phyloP scores from a whole-genome alignment of 257 asterid genomes.

The Jaltomata sinuosa region DNA sequence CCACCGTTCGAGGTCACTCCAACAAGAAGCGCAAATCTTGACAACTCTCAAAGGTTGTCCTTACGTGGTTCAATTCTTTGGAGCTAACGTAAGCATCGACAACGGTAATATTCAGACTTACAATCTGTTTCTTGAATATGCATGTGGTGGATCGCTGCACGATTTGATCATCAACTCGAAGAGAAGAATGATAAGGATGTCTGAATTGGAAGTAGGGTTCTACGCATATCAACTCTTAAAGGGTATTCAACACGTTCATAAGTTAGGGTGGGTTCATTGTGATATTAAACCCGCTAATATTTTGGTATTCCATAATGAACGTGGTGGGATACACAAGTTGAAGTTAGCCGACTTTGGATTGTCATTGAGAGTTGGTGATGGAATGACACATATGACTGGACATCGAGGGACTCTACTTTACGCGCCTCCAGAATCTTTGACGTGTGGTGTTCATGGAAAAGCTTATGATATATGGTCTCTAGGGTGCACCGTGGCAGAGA shows the following conservation, averaged over 20 bases:
- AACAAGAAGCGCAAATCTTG: neutral
- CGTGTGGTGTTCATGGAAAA: neutral
- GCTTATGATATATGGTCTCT: conserved; percentile 3
- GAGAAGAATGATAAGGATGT: neutral
- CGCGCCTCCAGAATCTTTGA: neutral
- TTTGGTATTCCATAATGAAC: neutral
- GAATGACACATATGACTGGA: neutral
- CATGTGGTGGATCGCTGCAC: neutral
- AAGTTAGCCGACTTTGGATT: conserved; percentile 11
- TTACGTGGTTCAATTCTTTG: neutral
- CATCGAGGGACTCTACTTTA: neutral
- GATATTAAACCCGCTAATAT: conserved; percentile 5
- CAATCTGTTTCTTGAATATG: conserved; percentile 1
- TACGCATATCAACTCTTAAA: neutral
- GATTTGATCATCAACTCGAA: neutral
- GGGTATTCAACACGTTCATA: neutral
- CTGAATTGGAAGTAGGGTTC: neutral
- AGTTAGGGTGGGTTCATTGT: neutral
- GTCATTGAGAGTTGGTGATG: neutral
- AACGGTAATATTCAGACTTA: neutral
- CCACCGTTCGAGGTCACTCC: neutral
- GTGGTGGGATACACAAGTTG: neutral
- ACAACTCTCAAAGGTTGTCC: neutral
- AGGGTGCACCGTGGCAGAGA: conserved; percentile 4
- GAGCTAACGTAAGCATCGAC: neutral